Conservation (phyloP, 176 grass and related monocot genomes). For the Saccharum spontaneum region DNA sequence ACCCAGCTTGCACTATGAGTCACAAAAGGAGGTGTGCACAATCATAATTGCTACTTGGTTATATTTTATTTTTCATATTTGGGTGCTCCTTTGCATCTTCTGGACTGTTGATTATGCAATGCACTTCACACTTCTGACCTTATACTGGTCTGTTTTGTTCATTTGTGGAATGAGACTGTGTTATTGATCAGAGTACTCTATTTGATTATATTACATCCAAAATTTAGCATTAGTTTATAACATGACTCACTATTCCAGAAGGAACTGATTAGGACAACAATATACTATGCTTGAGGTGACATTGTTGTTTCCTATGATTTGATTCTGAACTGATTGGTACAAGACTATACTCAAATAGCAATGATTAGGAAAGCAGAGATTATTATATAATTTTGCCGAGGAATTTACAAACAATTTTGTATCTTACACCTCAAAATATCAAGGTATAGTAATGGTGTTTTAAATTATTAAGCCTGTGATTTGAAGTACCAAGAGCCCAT, state of each 20-base stretch:
- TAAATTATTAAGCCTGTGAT: neutral
- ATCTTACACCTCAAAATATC: neutral
- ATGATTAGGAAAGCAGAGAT: neutral
- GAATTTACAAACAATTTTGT: neutral
- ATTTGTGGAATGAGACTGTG: conserved; percentile 20
- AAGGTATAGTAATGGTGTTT: neutral
- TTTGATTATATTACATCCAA: conserved; percentile 9
- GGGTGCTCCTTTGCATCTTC: neutral
- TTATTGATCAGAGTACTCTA: conserved; percentile 6
- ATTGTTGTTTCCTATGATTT: neutral
- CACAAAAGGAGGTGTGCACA: conserved; percentile 82
- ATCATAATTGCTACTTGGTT: neutral
- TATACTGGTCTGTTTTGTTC: neutral
- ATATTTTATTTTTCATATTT: conserved; percentile 14
- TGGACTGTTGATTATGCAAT: conserved; percentile 2
- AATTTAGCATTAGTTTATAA: conserved; percentile 12
- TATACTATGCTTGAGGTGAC: conserved; percentile 10
- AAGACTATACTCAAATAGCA: neutral
- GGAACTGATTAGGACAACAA: conserved; percentile 10
- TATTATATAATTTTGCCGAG: neutral
- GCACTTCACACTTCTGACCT: conserved; percentile 4
- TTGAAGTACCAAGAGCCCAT: neutral
- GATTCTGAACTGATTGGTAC: neutral
- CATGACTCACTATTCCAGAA: neutral
- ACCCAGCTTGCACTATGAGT: conserved; percentile 64